Evolutionary conservation across 352 stramenopile species (phyloP).

Genomic region (Phytophthora cryptogea): DNA sequence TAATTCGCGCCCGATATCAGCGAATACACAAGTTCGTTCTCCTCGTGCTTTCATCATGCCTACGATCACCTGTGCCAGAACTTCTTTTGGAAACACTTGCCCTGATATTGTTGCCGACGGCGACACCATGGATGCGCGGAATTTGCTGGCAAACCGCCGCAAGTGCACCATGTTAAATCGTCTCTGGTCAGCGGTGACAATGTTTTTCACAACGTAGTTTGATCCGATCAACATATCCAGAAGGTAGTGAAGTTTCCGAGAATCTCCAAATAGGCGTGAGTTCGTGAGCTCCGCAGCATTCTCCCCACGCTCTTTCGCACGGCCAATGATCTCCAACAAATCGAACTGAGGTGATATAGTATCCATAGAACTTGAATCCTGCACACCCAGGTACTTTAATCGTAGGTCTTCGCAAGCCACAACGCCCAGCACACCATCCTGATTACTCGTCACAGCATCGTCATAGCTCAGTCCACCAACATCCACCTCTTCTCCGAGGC

Average conservation of each 20-base stretch:
- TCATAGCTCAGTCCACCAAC: conserved; percentile 56
- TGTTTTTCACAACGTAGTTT: conserved; percentile 76
- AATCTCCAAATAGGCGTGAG: conserved; percentile 66
- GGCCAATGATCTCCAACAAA: conserved; percentile 78
- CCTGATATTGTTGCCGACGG: conserved; percentile 52
- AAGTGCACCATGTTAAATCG: conserved; percentile 87
- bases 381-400: conserved; percentile 70
- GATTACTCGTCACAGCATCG: conserved; percentile 51
- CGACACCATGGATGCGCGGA: conserved; percentile 76
- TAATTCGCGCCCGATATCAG: conserved; percentile 84
- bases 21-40: conserved; percentile 78
- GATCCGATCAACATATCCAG: conserved; percentile 73
- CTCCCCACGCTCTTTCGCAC: conserved; percentile 55
- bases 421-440: conserved; percentile 60
- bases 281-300: conserved; percentile 64
- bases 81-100: conserved; percentile 65
- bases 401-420: conserved; percentile 72
- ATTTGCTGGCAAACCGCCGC: conserved; percentile 59
- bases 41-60: conserved; percentile 65
- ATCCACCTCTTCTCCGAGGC: conserved; percentile 64
- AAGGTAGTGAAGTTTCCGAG: conserved; percentile 81
- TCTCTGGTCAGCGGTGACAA: conserved; percentile 63
- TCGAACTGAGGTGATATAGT: conserved; percentile 75
- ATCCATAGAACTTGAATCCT: conserved; percentile 58
- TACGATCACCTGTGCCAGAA: conserved; percentile 62